These are phyloP conservation scores for Globisporangium takayamanum DNA, from an alignment of 352 stramenopile species.

Conservation along the genomic window DNA sequence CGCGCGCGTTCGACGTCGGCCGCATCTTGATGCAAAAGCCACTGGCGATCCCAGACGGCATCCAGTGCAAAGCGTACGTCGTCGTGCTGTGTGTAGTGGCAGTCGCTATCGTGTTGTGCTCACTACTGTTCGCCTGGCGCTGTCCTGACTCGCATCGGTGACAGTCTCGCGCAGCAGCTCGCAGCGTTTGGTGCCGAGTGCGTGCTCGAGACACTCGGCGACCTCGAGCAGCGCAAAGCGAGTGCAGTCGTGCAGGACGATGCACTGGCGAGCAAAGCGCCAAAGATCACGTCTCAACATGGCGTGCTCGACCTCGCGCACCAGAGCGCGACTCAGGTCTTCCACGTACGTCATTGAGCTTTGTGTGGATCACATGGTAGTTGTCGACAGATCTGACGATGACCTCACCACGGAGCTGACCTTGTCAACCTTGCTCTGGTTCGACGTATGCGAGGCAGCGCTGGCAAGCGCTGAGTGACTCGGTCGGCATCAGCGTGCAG, in stretches of 20 bases:
- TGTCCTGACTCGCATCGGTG: neutral
- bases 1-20: constrained; percentile 73
- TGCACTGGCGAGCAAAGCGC: constrained; percentile 41
- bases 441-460: constrained; percentile 20
- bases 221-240: constrained; percentile 42
- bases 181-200: constrained; percentile 51
- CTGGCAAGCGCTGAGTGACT: constrained; percentile 76
- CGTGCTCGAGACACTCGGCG: constrained; percentile 56
- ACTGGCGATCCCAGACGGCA: constrained; percentile 34
- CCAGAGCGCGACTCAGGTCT: constrained; percentile 47
- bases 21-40: constrained; percentile 60
- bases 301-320: constrained; percentile 39
- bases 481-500: constrained; percentile 55
- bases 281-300: constrained; percentile 61
- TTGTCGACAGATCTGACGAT: neutral
- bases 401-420: neutral
- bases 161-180: constrained; percentile 41
- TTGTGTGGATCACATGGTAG: neutral
- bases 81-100: neutral
- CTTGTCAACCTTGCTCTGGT: neutral
- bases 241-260: constrained; percentile 51
- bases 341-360: constrained; percentile 30
- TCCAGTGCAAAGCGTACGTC: constrained; percentile 46
- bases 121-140: neutral
- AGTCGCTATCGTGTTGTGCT: neutral